Base-by-base conservation (phyloP, 441 rosid species). In the Aleurites moluccanus region DNA sequence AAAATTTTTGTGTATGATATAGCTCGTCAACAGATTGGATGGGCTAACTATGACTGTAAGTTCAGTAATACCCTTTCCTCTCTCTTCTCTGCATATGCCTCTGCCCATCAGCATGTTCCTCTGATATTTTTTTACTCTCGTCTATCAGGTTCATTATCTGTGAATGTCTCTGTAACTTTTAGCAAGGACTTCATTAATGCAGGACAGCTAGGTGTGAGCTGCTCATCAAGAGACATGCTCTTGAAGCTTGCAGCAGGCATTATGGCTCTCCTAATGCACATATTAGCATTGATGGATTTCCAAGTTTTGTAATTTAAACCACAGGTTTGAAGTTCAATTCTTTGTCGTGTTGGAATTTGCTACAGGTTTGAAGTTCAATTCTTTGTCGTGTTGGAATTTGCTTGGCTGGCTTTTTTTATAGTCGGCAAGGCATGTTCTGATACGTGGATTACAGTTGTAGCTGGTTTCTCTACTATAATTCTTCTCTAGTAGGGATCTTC, bases 1-100 rank as follows among this genome's bases (percentile, higher is more conserved):
- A 92, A 96, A 74, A 92, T 94, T 14, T 76, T 96, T 72, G 98
- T 96, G 4, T 96, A 96, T 70, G 98, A 94, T 82, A 77, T 94
- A 60, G 96, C 85, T 28, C 89, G 83, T 76, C 99, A 94, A 80
- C 89, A 88, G 69, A 88, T 92, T 25, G 98, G 99, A 83, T 96
- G 99, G 98, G 78, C 95, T 14, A 90, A 86, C 84, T 96, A 94
- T 40, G 94, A 94, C 85, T 96, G 97, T 94, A 87, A 91, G 88
- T 85, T 78, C 52, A 47, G 0, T 10, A 9, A n/a, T 56, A 1
- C 16, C 27, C 40, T 33, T 20, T 6, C 20, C 20, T 53, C 25
- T 40, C 11, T 44, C 45, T 27, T 42, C 53, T 38, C 21, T 27
- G 10, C 14, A n/a, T 73, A 6, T 7, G 47, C 14, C 10, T 10